Percentiles rank a stretch among this genome's conserved stretches.
Conservation (phyloP, 805 yeast species). For the Kockiozyma suomiensis region DNA sequence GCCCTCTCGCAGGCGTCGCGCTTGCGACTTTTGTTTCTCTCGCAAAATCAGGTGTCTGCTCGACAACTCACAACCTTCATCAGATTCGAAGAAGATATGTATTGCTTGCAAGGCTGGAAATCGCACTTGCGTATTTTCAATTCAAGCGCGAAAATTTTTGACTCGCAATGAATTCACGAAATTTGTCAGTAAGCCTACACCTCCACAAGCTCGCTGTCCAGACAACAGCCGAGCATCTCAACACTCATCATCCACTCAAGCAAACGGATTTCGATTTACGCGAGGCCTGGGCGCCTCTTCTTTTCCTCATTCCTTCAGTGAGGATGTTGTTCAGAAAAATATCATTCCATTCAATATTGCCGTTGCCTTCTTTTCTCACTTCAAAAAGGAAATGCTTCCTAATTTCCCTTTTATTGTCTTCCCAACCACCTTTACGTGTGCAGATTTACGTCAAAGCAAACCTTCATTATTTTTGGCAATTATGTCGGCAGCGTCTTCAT, state of each 20-base stretch:
- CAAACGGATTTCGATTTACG: background rate
- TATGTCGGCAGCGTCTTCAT: constrained; percentile 9
- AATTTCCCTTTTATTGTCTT: constrained; percentile 15
- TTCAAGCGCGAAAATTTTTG: constrained; percentile 7
- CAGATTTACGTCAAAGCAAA: constrained; percentile 9
- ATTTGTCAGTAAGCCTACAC: background rate
- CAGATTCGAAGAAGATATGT: background rate
- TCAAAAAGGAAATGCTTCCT: constrained; percentile 11
- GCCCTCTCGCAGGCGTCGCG: constrained; percentile 18
- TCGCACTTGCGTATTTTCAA: constrained; percentile 9
- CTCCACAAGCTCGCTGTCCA: background rate
- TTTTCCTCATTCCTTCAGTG: background rate
- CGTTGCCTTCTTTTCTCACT: constrained; percentile 1
- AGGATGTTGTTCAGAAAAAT: constrained; percentile 6
- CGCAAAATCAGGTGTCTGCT: constrained; percentile 9
- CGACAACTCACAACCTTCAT: background rate
- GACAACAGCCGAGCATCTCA: background rate
- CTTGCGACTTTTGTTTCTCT: constrained; percentile 15
- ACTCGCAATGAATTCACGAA: constrained; percentile 9
- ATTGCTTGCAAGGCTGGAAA: constrained; percentile 1
- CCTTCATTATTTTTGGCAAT: constrained; percentile 18
- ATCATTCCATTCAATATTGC: constrained; percentile 13
- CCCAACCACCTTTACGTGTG: constrained; percentile 12
- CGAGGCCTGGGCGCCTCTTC: background rate
- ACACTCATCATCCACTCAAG: background rate